Conservation (phyloP, 768 basidiomycete species). For the Pulveroboletus sp. region DNA sequence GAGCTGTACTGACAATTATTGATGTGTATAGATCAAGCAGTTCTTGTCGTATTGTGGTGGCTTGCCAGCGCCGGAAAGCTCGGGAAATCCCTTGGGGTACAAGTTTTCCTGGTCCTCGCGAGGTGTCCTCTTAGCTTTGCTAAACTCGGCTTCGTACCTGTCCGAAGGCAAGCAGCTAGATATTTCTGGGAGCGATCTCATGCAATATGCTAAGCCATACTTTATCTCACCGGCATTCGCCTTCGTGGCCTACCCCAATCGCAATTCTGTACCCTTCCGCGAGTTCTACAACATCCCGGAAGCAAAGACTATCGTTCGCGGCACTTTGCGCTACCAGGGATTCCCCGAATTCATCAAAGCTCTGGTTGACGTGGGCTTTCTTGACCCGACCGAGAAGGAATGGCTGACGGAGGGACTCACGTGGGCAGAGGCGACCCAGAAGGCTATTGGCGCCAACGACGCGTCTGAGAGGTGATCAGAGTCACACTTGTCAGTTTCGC, state of each 20-base stretch:
- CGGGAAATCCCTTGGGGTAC: constrained; percentile 95
- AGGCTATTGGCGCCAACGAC: constrained; percentile 63
- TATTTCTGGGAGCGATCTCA: constrained; percentile 78
- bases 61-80: constrained; percentile 86
- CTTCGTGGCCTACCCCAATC: constrained; percentile 96
- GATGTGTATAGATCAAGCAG: constrained; percentile 60
- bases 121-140: constrained; percentile 90
- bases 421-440: constrained; percentile 82
- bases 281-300: constrained; percentile 93
- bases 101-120: constrained; percentile 99
- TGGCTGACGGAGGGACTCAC: constrained; percentile 74
- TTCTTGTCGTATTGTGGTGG: constrained; percentile 97
- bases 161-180: constrained; percentile 58
- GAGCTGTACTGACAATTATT: neutral
- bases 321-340: constrained; percentile 92
- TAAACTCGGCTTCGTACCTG: constrained; percentile 85
- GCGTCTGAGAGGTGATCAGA: constrained; percentile 59
- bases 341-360: constrained; percentile 94
- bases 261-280: constrained; percentile 86
- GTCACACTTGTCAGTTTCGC: neutral
- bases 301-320: constrained; percentile 87
- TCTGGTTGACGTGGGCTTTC: constrained; percentile 83
- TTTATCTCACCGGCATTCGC: constrained; percentile 94
- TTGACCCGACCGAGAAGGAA: constrained; percentile 69
- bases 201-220: constrained; percentile 89